Evolutionary conservation across 2,329 filamentous ascomycete genomes (phyloP).

Genomic region (Beauveria pseudobassiana): DNA sequence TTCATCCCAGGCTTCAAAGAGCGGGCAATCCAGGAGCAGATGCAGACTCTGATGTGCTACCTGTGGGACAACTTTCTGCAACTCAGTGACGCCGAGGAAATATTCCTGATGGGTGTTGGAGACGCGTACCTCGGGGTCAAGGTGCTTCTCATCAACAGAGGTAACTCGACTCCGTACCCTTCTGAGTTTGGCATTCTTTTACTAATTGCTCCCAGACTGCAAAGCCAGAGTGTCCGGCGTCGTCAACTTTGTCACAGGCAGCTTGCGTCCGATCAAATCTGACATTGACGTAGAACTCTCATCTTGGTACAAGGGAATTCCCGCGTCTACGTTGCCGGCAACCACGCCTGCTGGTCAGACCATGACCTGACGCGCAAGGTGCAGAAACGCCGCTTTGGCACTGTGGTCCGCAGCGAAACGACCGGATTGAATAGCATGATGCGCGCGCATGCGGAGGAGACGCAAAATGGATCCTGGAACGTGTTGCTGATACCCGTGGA

Average conservation of each 20-base stretch:
- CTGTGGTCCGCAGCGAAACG: slow-evolving; percentile 44
- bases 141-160: slow-evolving; percentile 68
- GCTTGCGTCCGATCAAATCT: slow-evolving; percentile 69
- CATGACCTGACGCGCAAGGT: slow-evolving; percentile 52
- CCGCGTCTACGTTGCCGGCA: slow-evolving; percentile 65
- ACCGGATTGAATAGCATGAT: slow-evolving; percentile 49
- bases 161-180: slow-evolving; percentile 33
- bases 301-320: slow-evolving; percentile 80
- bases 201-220: slow-evolving; percentile 39
- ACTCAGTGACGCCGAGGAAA: slow-evolving; percentile 60
- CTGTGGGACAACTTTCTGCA: slow-evolving; percentile 98
- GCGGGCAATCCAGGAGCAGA: slow-evolving; percentile 47
- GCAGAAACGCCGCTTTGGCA: slow-evolving; percentile 52
- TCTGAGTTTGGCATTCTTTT: background rate
- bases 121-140: slow-evolving; percentile 80
- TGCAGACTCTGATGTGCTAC: slow-evolving; percentile 71
- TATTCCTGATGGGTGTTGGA: slow-evolving; percentile 86
- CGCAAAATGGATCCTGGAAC: slow-evolving; percentile 43
- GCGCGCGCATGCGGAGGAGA: slow-evolving; percentile 44
- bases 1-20: slow-evolving; percentile 39
- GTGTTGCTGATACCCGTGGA: slow-evolving; percentile 28
- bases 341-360: slow-evolving; percentile 70
- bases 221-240: slow-evolving; percentile 63
- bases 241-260: slow-evolving; percentile 74
- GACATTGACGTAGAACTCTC: slow-evolving; percentile 67